phyloP scores from a whole-genome alignment of 2,329 filamentous ascomycete species.

The Epichloe coenophiala region DNA sequence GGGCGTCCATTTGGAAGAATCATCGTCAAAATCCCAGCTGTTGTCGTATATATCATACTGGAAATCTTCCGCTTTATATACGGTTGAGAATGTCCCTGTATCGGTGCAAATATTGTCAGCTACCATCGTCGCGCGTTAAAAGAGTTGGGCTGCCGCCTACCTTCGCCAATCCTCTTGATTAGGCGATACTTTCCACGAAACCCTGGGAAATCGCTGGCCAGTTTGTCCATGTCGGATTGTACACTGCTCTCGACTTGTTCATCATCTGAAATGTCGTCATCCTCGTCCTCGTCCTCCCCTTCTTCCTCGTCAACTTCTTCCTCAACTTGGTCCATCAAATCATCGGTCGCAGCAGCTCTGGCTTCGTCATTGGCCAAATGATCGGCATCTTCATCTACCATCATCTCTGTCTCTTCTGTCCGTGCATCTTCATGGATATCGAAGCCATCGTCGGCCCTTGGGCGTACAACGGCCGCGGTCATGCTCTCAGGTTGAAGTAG shows the following conservation, averaged over 20 bases:
- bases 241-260: conserved; percentile 56
- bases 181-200: conserved; percentile 76
- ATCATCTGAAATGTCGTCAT: conserved; percentile 38
- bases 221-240: conserved; percentile 72
- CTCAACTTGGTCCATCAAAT: conserved; percentile 14
- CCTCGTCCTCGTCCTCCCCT: conserved; percentile 23
- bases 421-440: conserved; percentile 36
- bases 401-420: conserved; percentile 37
- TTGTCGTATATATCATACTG: conserved; percentile 74
- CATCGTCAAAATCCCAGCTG: conserved; percentile 67
- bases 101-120: neutral
- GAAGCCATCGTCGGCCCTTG: conserved; percentile 23
- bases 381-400: conserved; percentile 26
- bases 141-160: conserved; percentile 28
- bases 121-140: neutral
- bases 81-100: conserved; percentile 89
- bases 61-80: conserved; percentile 95
- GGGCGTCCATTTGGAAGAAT: conserved; percentile 53
- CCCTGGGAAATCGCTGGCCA: conserved; percentile 69
- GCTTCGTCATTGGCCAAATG: conserved; percentile 17
- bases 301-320: conserved; percentile 17
- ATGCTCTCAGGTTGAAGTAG: neutral
- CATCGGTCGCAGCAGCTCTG: conserved; percentile 9
- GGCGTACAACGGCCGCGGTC: conserved; percentile 1
- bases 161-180: conserved; percentile 95